phyloP scores from a whole-genome alignment of 192 early-diverging fungal species.

The Podila clonocystis region DNA sequence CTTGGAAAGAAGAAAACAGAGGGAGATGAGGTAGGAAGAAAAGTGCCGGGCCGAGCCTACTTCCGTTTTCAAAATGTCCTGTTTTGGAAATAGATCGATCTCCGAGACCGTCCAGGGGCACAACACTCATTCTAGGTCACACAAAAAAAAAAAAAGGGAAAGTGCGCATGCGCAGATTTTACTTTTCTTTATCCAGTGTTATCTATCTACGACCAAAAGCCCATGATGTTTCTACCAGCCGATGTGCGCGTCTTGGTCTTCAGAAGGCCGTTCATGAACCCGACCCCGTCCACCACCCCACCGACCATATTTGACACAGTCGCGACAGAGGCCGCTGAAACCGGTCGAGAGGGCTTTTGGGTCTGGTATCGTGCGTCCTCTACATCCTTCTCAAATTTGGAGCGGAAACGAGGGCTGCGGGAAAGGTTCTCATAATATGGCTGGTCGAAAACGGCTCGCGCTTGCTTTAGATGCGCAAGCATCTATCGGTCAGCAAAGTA shows the following conservation, averaged over 20 bases:
- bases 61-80: neutral
- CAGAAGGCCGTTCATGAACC: constrained; percentile 54
- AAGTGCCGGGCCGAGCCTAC: neutral
- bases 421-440: constrained; percentile 46
- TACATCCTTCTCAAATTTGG: constrained; percentile 45
- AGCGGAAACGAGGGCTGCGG: constrained; percentile 34
- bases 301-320: constrained; percentile 55
- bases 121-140: too few relatives aligned
- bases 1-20: neutral
- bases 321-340: constrained; percentile 48
- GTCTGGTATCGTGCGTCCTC: constrained; percentile 47
- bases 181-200: too few relatives aligned
- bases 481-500: constrained; percentile 18
- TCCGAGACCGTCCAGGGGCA: neutral
- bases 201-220: constrained; percentile 32
- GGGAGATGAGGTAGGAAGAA: neutral
- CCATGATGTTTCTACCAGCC: constrained; percentile 38
- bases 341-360: constrained; percentile 49
- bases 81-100: neutral
- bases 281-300: constrained; percentile 57
- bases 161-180: too few relatives aligned
- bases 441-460: constrained; percentile 46
- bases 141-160: too few relatives aligned
- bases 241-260: constrained; percentile 50
- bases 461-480: constrained; percentile 51